Percentiles rank a stretch among this genome's conserved stretches.
phyloP scores from a whole-genome alignment of 495 filamentous ascomycete species.

The Elaphomyces granulatus region DNA sequence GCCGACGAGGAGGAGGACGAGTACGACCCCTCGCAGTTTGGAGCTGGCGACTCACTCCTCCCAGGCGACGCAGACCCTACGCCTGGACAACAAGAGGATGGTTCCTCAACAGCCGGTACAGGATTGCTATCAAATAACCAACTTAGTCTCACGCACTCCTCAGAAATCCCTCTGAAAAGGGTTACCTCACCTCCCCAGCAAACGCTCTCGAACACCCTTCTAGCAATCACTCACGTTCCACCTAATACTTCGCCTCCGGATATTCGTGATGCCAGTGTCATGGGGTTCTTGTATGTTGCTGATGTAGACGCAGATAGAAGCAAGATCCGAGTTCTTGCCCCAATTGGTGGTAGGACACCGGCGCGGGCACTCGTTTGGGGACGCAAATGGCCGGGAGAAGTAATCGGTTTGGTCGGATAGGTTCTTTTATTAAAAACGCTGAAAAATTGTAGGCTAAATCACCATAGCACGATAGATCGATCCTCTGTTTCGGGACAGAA shows the following conservation, averaged over 20 bases:
- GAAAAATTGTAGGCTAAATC: too few relatives aligned
- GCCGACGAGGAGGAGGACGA: constrained; percentile 31
- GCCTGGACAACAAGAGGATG: constrained; percentile 9
- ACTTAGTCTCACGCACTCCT: constrained; percentile 16
- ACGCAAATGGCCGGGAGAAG: constrained; percentile 36
- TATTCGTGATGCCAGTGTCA: constrained; percentile 70
- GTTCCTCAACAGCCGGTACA: constrained; percentile 14
- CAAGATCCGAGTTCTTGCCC: constrained; percentile 66
- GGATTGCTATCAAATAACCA: background rate
- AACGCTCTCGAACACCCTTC: constrained; percentile 42
- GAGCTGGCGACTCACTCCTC: constrained; percentile 29
- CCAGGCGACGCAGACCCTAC: constrained; percentile 23
- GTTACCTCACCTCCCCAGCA: constrained; percentile 21
- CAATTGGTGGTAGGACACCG: constrained; percentile 65
- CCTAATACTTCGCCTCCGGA: constrained; percentile 49
- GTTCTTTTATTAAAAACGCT: too few relatives aligned
- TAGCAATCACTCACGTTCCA: constrained; percentile 66
- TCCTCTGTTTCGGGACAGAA: too few relatives aligned
- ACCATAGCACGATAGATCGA: too few relatives aligned
- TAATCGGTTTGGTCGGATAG: constrained; percentile 35
- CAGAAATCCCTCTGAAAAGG: constrained; percentile 21
- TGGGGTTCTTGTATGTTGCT: constrained; percentile 84
- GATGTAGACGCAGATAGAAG: constrained; percentile 79
- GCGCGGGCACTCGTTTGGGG: constrained; percentile 61
- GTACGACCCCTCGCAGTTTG: constrained; percentile 30